Base-by-base conservation (phyloP, 2,329 filamentous ascomycete species). In the Colletotrichum noveboracense region DNA sequence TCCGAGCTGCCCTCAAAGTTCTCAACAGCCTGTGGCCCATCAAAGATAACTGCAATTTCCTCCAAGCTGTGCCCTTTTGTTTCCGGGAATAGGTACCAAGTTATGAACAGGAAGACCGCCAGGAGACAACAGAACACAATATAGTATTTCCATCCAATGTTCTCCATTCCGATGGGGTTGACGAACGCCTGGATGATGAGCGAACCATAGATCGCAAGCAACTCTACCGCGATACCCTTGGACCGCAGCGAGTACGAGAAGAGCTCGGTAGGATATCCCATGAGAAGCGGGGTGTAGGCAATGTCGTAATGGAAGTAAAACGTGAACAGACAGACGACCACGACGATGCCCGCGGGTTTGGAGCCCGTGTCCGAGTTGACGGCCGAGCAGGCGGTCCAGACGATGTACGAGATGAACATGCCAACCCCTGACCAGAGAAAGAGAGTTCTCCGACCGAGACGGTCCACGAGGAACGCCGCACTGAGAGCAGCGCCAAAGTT, bases 261-360 rank as follows among this genome's bases (percentile, higher is more conserved):
- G 43, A 80, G 77, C 70, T 80, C 79, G 10, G 80, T 80, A 5
- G 80, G 81, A 73, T 85, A 89, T 6, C 84, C 84, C 65, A 88
- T 80, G 18, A 87, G 81, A 2, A 88, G 81, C 70, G 85, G 85
- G n/a, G 86, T 86, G 80, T 84, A 88, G 10, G 85, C 85, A 64
- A 87, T 82, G 43, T 84, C 77, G 78, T 88, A 85, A 72, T 83
- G 80, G 55, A 87, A 84, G 69, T 82, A 85, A 80, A 85, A 88
- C 68, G 88, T 81, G 78, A 85, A 89, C 28, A 89, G 84, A 75
- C 86, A 85, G 14, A 85, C 85, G 71, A 89, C 86, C 24, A 88
- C 86, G 9, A 83, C 86, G 64, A 85, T 83, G 14, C 86, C 86
- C 21, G 61, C 67, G 9, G 66, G 48, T 7, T 71, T 60, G 4